Conservation (phyloP, 148 eudicot species). For the Tetragonia tetragonoides region DNA sequence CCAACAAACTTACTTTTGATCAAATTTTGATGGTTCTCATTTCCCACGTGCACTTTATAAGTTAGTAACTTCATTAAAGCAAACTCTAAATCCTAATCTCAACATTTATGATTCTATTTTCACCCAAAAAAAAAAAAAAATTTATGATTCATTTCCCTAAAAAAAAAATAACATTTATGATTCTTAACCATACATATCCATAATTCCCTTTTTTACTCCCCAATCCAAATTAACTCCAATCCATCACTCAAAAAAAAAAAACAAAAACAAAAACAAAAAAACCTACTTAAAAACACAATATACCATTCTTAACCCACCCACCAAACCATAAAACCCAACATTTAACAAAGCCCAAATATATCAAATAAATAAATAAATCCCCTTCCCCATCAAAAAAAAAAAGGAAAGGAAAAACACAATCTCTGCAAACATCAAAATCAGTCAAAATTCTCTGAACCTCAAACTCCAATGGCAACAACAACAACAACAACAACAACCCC, state of each 20-base stretch:
- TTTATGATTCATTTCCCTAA: too few species aligned
- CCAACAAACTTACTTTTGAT: too few species aligned
- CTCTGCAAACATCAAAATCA: not conserved
- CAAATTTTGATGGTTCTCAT: too few species aligned
- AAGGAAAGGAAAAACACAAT: not conserved
- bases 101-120: too few species aligned
- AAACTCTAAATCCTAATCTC: too few species aligned
- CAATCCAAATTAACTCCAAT: not conserved
- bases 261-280: not conserved
- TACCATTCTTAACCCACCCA: not conserved
- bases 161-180: not conserved
- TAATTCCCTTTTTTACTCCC: not conserved
- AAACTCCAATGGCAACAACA: conserved; percentile 9
- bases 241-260: not conserved
- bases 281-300: not conserved
- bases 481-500: not conserved
- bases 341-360: not conserved
- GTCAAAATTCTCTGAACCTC: conserved; percentile 2
- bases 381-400: not conserved
- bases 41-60: too few species aligned
- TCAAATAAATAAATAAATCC: not conserved
- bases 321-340: not conserved
- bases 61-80: too few species aligned
- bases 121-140: too few species aligned
- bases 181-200: not conserved